phyloP scores from a whole-genome alignment of 176 grass and related monocot genomes.

The Avena insularis region DNA sequence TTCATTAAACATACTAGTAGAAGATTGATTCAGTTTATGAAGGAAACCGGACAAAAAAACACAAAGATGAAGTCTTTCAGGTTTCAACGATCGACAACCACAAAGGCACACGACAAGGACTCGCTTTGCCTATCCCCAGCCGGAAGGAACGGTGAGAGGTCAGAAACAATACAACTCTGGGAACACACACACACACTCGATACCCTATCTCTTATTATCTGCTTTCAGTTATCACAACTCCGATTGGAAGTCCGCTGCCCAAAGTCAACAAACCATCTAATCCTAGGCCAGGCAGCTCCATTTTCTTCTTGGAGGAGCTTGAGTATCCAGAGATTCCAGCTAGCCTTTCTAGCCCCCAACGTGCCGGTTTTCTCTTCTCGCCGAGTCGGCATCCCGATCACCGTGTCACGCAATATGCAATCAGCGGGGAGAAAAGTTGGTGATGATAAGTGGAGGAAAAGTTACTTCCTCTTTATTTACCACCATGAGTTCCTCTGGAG shows the following conservation, averaged over 20 bases:
- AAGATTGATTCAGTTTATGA: no score
- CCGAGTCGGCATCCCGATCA: neutral
- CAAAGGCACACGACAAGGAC: no score
- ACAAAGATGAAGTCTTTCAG: no score
- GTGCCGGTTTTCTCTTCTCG: neutral
- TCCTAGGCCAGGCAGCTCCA: neutral
- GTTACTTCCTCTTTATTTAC: neutral
- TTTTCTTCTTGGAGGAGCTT: neutral
- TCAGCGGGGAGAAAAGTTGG: neutral
- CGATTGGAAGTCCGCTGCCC: conserved; percentile 18
- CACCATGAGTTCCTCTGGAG: neutral
- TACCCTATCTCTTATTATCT: conserved; percentile 22
- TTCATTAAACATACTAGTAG: no score
- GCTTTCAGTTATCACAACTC: conserved; percentile 28
- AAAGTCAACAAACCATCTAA: conserved; percentile 32
- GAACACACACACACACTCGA: neutral
- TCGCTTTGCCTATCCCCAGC: no score
- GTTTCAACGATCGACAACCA: no score
- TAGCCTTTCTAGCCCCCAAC: neutral
- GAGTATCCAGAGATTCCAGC: neutral
- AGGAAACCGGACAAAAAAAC: no score
- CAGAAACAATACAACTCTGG: neutral
- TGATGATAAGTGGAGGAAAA: neutral
- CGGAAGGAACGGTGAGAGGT: no score
- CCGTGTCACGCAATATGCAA: neutral